phyloP scores from a whole-genome alignment of 805 yeast species.

The Teunomyces kruisii region DNA sequence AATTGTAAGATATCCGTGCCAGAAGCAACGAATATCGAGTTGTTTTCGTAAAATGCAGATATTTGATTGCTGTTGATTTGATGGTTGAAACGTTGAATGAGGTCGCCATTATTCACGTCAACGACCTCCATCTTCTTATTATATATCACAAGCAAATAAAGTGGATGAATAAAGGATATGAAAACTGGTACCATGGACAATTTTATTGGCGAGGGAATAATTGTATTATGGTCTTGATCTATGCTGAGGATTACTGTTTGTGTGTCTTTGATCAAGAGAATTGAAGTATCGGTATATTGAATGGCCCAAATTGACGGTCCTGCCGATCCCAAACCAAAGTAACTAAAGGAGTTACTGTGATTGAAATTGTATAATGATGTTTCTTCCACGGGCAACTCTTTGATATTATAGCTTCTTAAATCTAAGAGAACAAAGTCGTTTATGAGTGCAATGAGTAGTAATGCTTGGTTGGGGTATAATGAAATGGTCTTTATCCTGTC shows the following conservation, averaged over 20 bases:
- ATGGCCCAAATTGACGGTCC: conserved; percentile 29
- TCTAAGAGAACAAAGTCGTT: conserved; percentile 29
- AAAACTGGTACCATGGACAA: conserved; percentile 25
- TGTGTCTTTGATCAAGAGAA: conserved; percentile 34
- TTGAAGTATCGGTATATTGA: conserved; percentile 8
- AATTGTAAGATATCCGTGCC: conserved; percentile 33
- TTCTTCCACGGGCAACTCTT: conserved; percentile 20
- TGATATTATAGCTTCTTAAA: conserved; percentile 14
- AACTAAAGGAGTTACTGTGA: conserved; percentile 32
- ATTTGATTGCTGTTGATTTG: conserved; percentile 27
- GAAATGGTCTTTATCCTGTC: conserved; percentile 29
- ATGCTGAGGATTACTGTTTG: conserved; percentile 21
- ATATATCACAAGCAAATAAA: conserved; percentile 32
- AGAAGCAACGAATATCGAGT: conserved; percentile 22
- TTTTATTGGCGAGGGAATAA: conserved; percentile 21
- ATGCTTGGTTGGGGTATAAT: conserved; percentile 7
- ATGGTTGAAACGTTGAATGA: conserved; percentile 35
- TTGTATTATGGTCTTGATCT: conserved; percentile 9
- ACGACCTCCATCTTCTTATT: conserved; percentile 34
- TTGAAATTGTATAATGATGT: conserved; percentile 16
- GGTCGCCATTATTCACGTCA: conserved; percentile 34
- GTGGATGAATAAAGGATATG: conserved; percentile 29
- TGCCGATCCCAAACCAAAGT: conserved; percentile 35
- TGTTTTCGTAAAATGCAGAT: conserved; percentile 12
- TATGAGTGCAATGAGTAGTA: conserved; percentile 22